Evolutionary conservation across 2,329 filamentous ascomycete genomes (phyloP), one percentile per base, ranked within the genome.

Genomic region (Penicillium concentricum): DNA sequence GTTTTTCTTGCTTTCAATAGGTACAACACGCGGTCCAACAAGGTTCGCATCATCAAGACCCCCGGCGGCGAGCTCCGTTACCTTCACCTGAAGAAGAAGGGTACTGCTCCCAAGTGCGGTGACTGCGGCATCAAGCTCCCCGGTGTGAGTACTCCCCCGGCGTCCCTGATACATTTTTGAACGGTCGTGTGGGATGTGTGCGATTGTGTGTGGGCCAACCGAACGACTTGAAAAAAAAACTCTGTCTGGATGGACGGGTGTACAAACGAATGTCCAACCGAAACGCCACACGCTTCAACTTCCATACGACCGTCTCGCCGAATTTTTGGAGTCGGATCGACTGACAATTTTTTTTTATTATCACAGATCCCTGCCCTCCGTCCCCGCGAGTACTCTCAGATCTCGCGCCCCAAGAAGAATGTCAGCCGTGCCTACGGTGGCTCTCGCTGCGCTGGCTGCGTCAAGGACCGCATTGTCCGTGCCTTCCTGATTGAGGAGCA

Each of bases 401-500:
- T 99, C 83, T 97, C 92, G 77, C 92, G 93, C 82, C 93, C 95
- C 78, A 92, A 97, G 88, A 99, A 99, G 91, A 96, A 91, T 74
- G 94, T 99, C 79, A 91, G 94, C 84, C 92, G 94, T 74, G 92
- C 94, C 75, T 99, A 99, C 80, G 92, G 94, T 80, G 94, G 94
- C 76, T 97, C 92, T 74, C 91, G 94, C 87, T 99, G 94, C 85
- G 92, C 90, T 77, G 94, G 91, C 86, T 99, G 94, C 81, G 94
- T 99, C 72, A 92, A 93, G 81, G 94, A 99, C 85, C 90, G 94
- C 73, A 91, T 99, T 71, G 91, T 97, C 72, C 91, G 94, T 72
- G 94, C 94, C 66, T 99, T 99, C 89, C 84, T 99, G 79, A 97
- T 99, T 69, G 95, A 99, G 86, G 94, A 99, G 88, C 94, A 99